Conservation (phyloP, 1,284 basidiomycete species). For the Thelephora terrestris region DNA sequence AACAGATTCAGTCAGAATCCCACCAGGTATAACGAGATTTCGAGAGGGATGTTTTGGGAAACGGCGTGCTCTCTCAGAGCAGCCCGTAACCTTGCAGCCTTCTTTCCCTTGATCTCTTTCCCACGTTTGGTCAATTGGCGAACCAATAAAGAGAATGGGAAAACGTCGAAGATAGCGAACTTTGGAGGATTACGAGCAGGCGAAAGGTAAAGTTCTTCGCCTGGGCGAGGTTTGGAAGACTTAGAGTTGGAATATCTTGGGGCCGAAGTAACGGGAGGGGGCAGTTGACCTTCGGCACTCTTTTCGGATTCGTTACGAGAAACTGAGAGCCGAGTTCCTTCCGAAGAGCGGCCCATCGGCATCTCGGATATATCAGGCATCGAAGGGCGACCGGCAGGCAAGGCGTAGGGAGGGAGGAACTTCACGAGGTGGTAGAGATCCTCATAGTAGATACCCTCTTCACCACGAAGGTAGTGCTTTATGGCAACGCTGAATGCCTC, state of each 20-base stretch:
- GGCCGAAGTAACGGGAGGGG: slow-evolving; percentile 22
- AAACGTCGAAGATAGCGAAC: slow-evolving; percentile 54
- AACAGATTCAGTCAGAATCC: slow-evolving; percentile 14
- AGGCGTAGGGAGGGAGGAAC: slow-evolving; percentile 54
- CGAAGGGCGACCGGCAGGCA: slow-evolving; percentile 46
- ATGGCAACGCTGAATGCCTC: slow-evolving; percentile 43
- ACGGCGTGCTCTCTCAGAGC: slow-evolving; percentile 34
- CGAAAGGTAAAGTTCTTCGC: slow-evolving; percentile 35
- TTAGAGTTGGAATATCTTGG: slow-evolving; percentile 3
- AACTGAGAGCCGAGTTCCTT: not conserved
- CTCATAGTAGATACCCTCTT: slow-evolving; percentile 43
- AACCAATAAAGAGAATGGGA: slow-evolving; percentile 59
- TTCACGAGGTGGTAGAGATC: slow-evolving; percentile 60
- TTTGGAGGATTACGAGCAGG: slow-evolving; percentile 54
- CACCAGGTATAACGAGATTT: slow-evolving; percentile 66
- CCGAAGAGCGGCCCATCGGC: slow-evolving; percentile 3
- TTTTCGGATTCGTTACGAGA: slow-evolving; percentile 4
- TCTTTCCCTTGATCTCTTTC: slow-evolving; percentile 42
- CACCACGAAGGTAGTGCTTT: slow-evolving; percentile 50
- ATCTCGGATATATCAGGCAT: slow-evolving; percentile 23
- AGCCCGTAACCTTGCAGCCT: slow-evolving; percentile 42
- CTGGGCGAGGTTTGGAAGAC: slow-evolving; percentile 6
- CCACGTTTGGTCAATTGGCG: slow-evolving; percentile 34
- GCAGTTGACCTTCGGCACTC: slow-evolving; percentile 18
- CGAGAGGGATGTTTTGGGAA: slow-evolving; percentile 63